Evolutionary conservation across 2,329 filamentous ascomycete genomes (phyloP).

Genomic region (Knufia fluminis): DNA sequence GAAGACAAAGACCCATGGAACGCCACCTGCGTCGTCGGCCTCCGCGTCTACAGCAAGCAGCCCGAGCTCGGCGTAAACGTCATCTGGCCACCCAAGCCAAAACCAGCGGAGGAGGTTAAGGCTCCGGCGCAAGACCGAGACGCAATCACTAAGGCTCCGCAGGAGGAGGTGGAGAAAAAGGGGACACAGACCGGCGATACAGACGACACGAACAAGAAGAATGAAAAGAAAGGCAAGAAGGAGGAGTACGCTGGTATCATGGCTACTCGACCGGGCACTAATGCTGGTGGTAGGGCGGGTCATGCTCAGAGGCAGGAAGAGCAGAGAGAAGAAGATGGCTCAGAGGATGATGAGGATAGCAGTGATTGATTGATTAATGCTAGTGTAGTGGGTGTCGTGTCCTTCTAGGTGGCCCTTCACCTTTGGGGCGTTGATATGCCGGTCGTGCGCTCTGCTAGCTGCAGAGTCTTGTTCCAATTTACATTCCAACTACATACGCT

Average conservation of each 20-base stretch:
- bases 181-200: background rate
- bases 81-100: conserved; percentile 31
- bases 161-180: conserved; percentile 15
- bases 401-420: too few relatives aligned
- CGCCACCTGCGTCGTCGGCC: conserved; percentile 50
- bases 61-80: conserved; percentile 41
- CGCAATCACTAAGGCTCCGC: conserved; percentile 22
- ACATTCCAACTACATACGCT: too few relatives aligned
- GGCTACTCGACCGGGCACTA: too few relatives aligned
- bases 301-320: background rate
- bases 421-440: too few relatives aligned
- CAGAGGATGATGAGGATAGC: background rate
- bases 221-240: too few relatives aligned
- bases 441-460: too few relatives aligned
- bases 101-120: conserved; percentile 23
- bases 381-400: too few relatives aligned
- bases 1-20: conserved; percentile 43
- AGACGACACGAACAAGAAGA: background rate
- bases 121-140: conserved; percentile 36
- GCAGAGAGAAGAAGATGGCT: background rate
- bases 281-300: background rate
- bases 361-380: too few relatives aligned
- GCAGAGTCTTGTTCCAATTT: too few relatives aligned
- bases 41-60: conserved; percentile 44
- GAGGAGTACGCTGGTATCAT: background rate